Evolutionary conservation across 2,329 filamentous ascomycete genomes (phyloP).

Genomic region (Cytospora chrysosperma): DNA sequence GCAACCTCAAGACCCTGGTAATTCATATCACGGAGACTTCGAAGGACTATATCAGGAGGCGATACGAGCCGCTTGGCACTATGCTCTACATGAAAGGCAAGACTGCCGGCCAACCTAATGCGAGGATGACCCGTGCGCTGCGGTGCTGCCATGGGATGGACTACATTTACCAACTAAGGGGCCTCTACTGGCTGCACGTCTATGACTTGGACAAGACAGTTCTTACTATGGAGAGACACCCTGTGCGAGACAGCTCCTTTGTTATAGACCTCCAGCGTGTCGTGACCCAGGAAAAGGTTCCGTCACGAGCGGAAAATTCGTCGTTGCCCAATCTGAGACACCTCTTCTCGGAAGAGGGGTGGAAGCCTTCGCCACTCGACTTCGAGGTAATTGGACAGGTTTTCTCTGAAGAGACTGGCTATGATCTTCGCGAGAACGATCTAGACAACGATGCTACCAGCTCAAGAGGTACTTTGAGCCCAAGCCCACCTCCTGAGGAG

Average conservation of each 20-base stretch:
- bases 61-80: neutral
- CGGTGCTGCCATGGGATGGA: neutral
- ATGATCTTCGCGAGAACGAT: neutral
- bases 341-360: neutral
- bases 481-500: neutral
- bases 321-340: neutral
- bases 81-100: neutral
- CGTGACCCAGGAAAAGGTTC: neutral
- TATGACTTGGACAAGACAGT: neutral
- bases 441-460: neutral
- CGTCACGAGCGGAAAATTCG: neutral
- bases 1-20: neutral
- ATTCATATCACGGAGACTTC: neutral
- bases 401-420: neutral
- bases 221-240: neutral
- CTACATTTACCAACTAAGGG: neutral
- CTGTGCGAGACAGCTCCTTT: neutral
- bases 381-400: neutral
- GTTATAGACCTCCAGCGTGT: neutral
- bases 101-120: conserved; percentile 10
- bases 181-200: fast-evolving
- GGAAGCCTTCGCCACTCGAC: neutral
- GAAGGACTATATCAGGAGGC: neutral
- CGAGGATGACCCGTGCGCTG: neutral
- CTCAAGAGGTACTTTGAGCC: neutral